Base-by-base conservation (phyloP, 495 filamentous ascomycete species). In the Polyplosphaeria fusca region DNA sequence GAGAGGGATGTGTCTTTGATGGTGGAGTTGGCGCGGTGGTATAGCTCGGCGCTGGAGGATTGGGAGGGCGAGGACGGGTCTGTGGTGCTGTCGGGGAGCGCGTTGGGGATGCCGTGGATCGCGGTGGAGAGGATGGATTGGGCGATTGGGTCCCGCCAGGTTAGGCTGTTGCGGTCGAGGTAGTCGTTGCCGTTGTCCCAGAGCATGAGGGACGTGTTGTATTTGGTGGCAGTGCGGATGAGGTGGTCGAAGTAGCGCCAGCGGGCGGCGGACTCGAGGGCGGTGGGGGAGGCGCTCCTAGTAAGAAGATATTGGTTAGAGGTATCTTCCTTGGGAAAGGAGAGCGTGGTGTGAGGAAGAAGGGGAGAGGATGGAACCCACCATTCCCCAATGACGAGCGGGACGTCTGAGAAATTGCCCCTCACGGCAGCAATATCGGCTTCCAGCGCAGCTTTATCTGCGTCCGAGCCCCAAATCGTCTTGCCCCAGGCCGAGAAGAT, bases 181-280 rank as follows among this genome's bases (percentile, higher is more conserved):
- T 70, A 68, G 44, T 78, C 76, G 11, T 72, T 37, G 1, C 81
- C 78, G 42, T 83, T 84, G 66, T 85, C 82, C 82, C 81, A 84
- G 13, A 84, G 62, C 3, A 83, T 69, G 9, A 73, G 69, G 12
- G 73, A 58, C 39, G 80, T 77, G 44, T 74, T 66, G 55, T 77
- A 75, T 22, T 75, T 67, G 13, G 59, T 68, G 1, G 77, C 74
- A 0, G 71, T 75, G 24, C 73, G 73, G 49, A 78, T 66, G 54
- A 85, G 73, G 51, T 72, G 71, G 68, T 84, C 79, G 48, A 73
- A 76, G 52, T 80, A 86, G 52, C 78, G 79, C 76, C 82, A 83
- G 39, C 80, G 71, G 2, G 74, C 79, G 20, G 76, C 79, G 0
- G 75, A 71, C 61, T 86, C 82, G 18, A 74, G 76, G 47, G 73